Evolutionary conservation across 306 rosid species (phyloP).

Genomic region (Quercus variabilis): DNA sequence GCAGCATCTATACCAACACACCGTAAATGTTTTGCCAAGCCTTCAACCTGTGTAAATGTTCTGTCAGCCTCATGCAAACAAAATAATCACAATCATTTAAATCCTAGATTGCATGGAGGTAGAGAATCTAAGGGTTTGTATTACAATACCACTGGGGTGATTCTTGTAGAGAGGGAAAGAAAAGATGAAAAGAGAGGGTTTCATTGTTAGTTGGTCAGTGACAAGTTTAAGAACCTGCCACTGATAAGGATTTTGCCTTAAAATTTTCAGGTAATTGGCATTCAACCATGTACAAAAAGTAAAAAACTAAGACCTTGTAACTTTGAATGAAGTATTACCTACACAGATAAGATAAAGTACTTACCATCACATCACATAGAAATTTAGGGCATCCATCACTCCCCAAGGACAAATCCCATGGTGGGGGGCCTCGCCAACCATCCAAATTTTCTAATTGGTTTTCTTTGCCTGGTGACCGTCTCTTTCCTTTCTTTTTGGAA

Average conservation of each 20-base stretch:
- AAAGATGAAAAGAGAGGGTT: constrained; percentile 1
- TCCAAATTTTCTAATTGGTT: constrained; percentile 43
- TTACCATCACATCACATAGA: constrained; percentile 92
- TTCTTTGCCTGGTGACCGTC: constrained; percentile 38
- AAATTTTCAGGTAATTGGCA: neutral
- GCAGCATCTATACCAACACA: constrained; percentile 97
- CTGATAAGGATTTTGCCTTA: neutral
- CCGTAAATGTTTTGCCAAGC: constrained; percentile 92
- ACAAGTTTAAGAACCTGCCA: constrained; percentile 5
- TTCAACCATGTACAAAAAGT: constrained; percentile 8
- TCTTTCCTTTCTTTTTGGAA: constrained; percentile 57
- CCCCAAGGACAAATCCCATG: constrained; percentile 70
- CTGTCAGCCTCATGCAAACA: constrained; percentile 25
- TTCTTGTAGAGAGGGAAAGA: neutral
- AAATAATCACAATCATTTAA: constrained; percentile 15
- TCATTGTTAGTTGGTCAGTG: constrained; percentile 1
- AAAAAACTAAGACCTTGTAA: constrained; percentile 6
- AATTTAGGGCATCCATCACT: constrained; percentile 84
- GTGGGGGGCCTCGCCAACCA: constrained; percentile 64
- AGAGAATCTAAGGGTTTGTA: neutral
- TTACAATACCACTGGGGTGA: constrained; percentile 4
- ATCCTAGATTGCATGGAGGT: constrained; percentile 4
- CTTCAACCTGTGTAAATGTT: constrained; percentile 70
- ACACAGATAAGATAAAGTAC: constrained; percentile 16
- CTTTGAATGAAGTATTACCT: neutral